Evolutionary conservation across 2,329 filamentous ascomycete genomes (phyloP).

Genomic region (Capronia coronata): DNA sequence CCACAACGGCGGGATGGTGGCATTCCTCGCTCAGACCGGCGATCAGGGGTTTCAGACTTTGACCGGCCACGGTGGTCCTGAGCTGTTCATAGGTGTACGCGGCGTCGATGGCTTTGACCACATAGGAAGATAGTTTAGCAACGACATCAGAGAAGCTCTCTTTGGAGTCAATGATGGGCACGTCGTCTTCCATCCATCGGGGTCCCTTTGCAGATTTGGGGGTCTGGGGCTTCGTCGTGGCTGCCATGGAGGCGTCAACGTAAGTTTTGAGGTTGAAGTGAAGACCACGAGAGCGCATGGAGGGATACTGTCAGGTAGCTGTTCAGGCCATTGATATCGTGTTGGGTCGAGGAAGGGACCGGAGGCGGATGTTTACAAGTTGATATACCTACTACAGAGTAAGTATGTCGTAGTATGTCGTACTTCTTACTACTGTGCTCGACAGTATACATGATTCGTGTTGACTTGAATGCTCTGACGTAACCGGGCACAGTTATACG

Average conservation of each 20-base stretch:
- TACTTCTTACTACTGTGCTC: too few species aligned
- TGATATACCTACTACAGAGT: too few species aligned
- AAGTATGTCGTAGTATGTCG: too few species aligned
- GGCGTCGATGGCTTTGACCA: conserved; percentile 37
- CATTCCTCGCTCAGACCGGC: conserved; percentile 37
- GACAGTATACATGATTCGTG: too few species aligned
- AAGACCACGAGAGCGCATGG: conserved; percentile 17
- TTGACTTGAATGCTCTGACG: too few species aligned
- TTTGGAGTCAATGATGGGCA: conserved; percentile 38
- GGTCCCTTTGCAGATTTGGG: conserved; percentile 22
- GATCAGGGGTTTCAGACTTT: conserved; percentile 37
- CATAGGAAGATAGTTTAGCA: conserved; percentile 39
- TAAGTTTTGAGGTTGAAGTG: conserved; percentile 22
- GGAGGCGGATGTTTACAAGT: too few species aligned
- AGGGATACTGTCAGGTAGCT: neutral
- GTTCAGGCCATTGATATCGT: too few species aligned
- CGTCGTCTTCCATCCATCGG: conserved; percentile 27
- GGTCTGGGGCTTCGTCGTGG: conserved; percentile 18
- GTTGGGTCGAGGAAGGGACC: too few species aligned
- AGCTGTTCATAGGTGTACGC: conserved; percentile 43
- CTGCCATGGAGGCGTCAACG: conserved; percentile 16
- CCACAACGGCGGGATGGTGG: conserved; percentile 40
- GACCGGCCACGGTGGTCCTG: conserved; percentile 35
- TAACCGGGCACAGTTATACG: neutral
- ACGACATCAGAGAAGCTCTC: conserved; percentile 38